Evolutionary conservation across 176 grass and related monocot species (phyloP).

Genomic region (Saccharum officinarum): DNA sequence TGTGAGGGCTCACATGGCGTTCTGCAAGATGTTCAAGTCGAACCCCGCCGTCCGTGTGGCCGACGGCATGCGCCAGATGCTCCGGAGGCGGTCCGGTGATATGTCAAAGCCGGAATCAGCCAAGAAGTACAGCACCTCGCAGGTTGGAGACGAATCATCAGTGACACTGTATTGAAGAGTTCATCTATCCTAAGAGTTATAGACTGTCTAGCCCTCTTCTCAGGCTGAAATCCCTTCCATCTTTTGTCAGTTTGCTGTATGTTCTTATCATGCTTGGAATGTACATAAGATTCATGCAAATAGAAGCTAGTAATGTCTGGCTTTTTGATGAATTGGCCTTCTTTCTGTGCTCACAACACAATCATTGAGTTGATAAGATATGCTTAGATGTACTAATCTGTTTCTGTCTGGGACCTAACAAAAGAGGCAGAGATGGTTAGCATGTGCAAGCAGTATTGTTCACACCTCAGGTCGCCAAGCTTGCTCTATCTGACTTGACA

Average conservation of each 20-base stretch:
- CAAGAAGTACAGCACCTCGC: slow-evolving; percentile 56
- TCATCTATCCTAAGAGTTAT: slow-evolving; percentile 32
- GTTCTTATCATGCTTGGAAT: slow-evolving; percentile 48
- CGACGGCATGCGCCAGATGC: slow-evolving; percentile 82
- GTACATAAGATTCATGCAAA: slow-evolving; percentile 52
- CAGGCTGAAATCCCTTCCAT: slow-evolving; percentile 22
- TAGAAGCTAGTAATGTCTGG: slow-evolving; percentile 36
- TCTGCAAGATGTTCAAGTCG: slow-evolving; percentile 70
- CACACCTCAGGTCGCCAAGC: slow-evolving; percentile 31
- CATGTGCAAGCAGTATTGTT: slow-evolving; percentile 48
- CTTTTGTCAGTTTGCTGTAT: slow-evolving; percentile 37
- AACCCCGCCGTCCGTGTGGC: slow-evolving; percentile 76
- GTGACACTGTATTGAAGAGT: slow-evolving; percentile 52
- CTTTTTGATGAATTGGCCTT: slow-evolving; percentile 22
- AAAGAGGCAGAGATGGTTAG: slow-evolving; percentile 30
- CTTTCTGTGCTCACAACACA: slow-evolving; percentile 32
- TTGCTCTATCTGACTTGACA: slow-evolving; percentile 34
- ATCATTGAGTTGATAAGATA: slow-evolving; percentile 41
- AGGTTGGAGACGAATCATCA: slow-evolving; percentile 56
- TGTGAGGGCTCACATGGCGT: slow-evolving; percentile 80
- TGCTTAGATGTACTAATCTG: slow-evolving; percentile 22
- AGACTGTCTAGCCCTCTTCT: slow-evolving; percentile 24
- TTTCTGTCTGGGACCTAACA: slow-evolving; percentile 46
- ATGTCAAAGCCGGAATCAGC: slow-evolving; percentile 44
- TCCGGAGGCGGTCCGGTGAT: slow-evolving; percentile 71